Evolutionary conservation across 2,329 filamentous ascomycete genomes (phyloP).

Genomic region (Sarocladiaceae sp.): DNA sequence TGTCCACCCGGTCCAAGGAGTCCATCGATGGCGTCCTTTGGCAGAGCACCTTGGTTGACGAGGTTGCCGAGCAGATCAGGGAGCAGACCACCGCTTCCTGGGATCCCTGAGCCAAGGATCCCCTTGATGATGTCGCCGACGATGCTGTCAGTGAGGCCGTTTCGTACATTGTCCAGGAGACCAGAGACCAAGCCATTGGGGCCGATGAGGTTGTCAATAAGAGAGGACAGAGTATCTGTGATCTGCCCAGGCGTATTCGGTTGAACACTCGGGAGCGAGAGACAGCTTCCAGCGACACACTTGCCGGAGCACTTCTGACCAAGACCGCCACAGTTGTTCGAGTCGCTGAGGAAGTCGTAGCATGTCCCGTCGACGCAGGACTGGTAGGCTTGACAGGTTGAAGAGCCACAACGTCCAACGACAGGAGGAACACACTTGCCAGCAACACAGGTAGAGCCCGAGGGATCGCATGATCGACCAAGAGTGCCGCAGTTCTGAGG

Average conservation of each 20-base stretch:
- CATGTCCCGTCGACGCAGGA: constrained; percentile 2
- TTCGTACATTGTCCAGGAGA: not conserved
- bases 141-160: not conserved
- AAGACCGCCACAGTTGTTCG: constrained; percentile 4
- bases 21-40: not conserved
- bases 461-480: not conserved
- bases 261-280: not conserved
- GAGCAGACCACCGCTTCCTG: not conserved
- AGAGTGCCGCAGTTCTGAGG: constrained; percentile 1
- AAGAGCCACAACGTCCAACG: not conserved
- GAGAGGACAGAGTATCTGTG: not conserved
- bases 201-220: constrained; percentile 1
- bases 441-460: not conserved
- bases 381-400: not conserved
- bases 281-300: constrained; percentile 3
- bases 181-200: not conserved
- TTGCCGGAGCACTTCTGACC: constrained; percentile 1
- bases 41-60: constrained; percentile 3
- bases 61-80: constrained; percentile 2
- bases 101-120: not conserved
- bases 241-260: not conserved
- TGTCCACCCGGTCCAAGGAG: not conserved
- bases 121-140: constrained; percentile 1
- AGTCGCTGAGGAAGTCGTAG: constrained; percentile 1
- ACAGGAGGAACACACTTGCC: constrained; percentile 6